Evolutionary conservation across 2,329 filamentous ascomycete genomes (phyloP).

Genomic region (Phaeomoniella chlamydospora): DNA sequence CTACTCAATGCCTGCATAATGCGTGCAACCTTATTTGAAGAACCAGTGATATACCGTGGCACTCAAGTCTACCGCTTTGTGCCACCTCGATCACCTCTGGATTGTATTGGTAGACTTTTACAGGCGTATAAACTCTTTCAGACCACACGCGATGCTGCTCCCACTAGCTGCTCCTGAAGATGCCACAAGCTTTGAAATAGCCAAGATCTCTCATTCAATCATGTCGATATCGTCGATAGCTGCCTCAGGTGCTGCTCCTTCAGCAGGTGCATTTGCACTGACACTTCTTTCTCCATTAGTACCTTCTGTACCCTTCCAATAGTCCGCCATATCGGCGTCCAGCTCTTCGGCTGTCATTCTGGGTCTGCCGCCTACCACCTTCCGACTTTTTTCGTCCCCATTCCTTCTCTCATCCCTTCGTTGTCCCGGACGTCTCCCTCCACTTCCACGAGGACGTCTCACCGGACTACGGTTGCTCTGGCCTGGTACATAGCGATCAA

Average conservation of each 20-base stretch:
- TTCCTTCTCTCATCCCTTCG: slow-evolving; percentile 20
- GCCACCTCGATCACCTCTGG: too few species aligned
- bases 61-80: too few species aligned
- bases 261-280: slow-evolving; percentile 13
- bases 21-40: too few species aligned
- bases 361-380: slow-evolving; percentile 40
- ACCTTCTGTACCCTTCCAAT: slow-evolving; percentile 47
- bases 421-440: slow-evolving; percentile 30
- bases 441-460: slow-evolving; percentile 35
- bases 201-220: slow-evolving; percentile 44
- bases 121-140: too few species aligned
- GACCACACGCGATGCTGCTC: too few species aligned
- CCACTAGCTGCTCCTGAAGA: too few species aligned
- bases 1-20: too few species aligned
- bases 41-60: too few species aligned
- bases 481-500: slow-evolving; percentile 68
- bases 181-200: too few species aligned
- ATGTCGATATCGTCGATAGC: slow-evolving; percentile 51
- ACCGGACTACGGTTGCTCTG: slow-evolving; percentile 26
- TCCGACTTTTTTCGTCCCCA: slow-evolving; percentile 21
- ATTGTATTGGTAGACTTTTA: too few species aligned
- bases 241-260: slow-evolving; percentile 16
- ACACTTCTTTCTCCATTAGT: slow-evolving; percentile 18
- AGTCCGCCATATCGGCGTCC: slow-evolving; percentile 94
- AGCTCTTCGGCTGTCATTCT: slow-evolving; percentile 85